Conservation (phyloP, 345 rosid species). For the Litchi chinensis region DNA sequence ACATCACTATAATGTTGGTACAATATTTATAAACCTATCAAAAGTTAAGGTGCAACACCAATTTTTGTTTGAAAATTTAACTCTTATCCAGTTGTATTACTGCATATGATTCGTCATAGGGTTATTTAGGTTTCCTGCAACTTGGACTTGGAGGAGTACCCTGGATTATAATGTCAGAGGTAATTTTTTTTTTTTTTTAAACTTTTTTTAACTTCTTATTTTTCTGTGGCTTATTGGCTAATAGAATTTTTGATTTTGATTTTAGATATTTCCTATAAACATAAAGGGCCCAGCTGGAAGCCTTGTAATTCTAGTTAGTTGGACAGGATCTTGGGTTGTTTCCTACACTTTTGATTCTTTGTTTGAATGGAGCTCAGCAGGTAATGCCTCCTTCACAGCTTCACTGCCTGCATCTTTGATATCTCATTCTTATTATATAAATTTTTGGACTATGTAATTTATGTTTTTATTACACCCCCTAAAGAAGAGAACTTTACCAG, state of each 20-base stretch:
- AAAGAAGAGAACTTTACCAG: too few species aligned
- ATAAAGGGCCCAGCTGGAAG: slow-evolving; percentile 65
- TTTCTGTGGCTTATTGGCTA: background rate
- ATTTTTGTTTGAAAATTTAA: too few species aligned
- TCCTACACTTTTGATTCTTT: slow-evolving; percentile 45
- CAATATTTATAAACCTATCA: too few species aligned
- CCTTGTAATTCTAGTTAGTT: slow-evolving; percentile 43
- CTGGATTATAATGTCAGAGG: slow-evolving; percentile 78
- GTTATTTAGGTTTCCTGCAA: slow-evolving; percentile 46
- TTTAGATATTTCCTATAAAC: slow-evolving; percentile 53
- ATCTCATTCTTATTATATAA: background rate
- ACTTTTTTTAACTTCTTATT: too few species aligned
- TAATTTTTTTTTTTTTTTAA: background rate
- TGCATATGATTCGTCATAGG: slow-evolving; percentile 29
- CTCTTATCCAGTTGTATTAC: background rate
- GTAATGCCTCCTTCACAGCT: slow-evolving; percentile 18
- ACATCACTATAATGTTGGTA: too few species aligned
- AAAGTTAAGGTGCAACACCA: too few species aligned
- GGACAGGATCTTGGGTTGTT: slow-evolving; percentile 57
- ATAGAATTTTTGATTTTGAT: background rate
- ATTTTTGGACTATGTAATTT: background rate
- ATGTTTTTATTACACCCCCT: background rate
- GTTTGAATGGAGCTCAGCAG: slow-evolving; percentile 58
- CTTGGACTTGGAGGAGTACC: slow-evolving; percentile 71
- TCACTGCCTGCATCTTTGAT: background rate